Evolutionary conservation across 2,329 filamentous ascomycete genomes (phyloP), one percentile per base, ranked within the genome.

Genomic region (Fulvia fulva): DNA sequence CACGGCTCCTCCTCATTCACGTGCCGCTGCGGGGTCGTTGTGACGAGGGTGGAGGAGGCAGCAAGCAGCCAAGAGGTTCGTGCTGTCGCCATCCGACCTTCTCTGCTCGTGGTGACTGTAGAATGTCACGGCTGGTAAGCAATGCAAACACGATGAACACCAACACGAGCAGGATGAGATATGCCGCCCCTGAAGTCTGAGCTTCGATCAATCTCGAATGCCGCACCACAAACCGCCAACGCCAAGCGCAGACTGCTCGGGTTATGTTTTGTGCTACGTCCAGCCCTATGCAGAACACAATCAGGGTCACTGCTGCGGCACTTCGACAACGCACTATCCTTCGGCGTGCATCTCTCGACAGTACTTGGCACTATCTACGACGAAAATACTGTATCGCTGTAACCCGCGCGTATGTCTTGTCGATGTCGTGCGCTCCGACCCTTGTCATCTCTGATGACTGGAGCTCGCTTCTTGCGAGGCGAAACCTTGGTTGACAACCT

Each of bases 11-110:
- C 19, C 28, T 43, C 21, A 21, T 21, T 54, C 37, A 54, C 25
- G 51, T 45, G 51, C 37, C 8, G 37, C 14, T 54, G 51, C 37
- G 51, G 51, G 51, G 51, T 45, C 51, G 34, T 34, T n/a, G n/a
- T 9, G 30, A 14, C 25, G n/a, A 50, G 25, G 6, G 47, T 50
- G 47, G 49, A 41, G 14, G 37, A 41, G 8, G 37, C 14, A 37
- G 37, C 37, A 41, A 41, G n/a, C n/a, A 41, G 8, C 37, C 14
- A 41, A 3, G 30, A 11, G 3, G 11, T 34, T 8, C 30, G 9
- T 34, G 6, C 30, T 19, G 37, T 41, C 14, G 37, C 37, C 14
- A n/a, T 41, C 14, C 5, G 3, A n/a, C 5, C 14, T n/a, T 41
- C 37, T 19, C 3, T 19, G 37, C 37, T 41, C 7, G 14, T 41